Evolutionary conservation across 768 basidiomycete genomes (phyloP).

Genomic region (Podaxis sp.): DNA sequence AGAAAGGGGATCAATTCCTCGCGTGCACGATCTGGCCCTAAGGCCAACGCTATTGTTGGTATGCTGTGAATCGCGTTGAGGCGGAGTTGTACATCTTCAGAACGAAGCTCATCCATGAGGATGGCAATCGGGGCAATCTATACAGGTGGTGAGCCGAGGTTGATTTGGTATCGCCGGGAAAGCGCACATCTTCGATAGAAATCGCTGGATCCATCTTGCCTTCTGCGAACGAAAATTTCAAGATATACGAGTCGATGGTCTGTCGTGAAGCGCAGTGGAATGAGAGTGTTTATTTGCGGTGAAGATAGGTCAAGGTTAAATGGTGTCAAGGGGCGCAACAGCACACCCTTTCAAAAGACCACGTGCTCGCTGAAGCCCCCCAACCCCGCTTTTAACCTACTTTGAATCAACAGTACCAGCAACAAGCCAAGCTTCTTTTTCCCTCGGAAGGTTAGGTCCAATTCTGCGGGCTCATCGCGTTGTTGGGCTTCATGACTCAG

Average conservation of each 20-base stretch:
- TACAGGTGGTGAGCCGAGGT: constrained; percentile 17
- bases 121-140: constrained; percentile 94
- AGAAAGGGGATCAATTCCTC: constrained; percentile 96
- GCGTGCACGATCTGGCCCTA: constrained; percentile 91
- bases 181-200: constrained; percentile 64
- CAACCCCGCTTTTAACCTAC: neutral
- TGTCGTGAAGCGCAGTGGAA: neutral
- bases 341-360: neutral
- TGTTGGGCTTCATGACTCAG: no score
- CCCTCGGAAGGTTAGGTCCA: no score
- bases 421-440: no score
- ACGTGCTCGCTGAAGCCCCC: neutral
- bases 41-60: constrained; percentile 94
- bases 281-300: constrained; percentile 1
- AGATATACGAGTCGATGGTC: neutral
- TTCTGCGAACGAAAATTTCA: constrained; percentile 16
- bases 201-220: constrained; percentile 60
- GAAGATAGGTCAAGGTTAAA: constrained; percentile 1
- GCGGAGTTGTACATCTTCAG: constrained; percentile 95
- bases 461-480: no score
- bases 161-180: constrained; percentile 16
- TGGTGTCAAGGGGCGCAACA: neutral
- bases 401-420: neutral
- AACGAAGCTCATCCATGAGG: constrained; percentile 96
- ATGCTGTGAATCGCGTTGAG: constrained; percentile 96